A percentile compares a stretch with the other conserved stretches of the same genome.
These are phyloP conservation scores for Polyporus tsugae DNA, from an alignment of 1,284 basidiomycete species.

Conservation along the genomic window DNA sequence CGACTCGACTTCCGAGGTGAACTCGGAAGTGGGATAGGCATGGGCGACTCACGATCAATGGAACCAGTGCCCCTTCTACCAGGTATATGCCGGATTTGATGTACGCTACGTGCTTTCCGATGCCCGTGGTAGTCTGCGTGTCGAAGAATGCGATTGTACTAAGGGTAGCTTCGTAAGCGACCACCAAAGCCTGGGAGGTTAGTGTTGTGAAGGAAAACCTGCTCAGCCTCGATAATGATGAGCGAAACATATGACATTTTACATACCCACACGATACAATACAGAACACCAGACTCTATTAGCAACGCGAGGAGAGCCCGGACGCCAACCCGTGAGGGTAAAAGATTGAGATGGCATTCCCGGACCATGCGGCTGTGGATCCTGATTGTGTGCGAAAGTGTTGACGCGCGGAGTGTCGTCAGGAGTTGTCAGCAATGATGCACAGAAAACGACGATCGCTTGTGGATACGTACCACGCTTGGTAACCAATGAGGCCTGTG, in stretches of 20 bases:
- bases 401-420: too few species aligned
- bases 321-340: background rate
- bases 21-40: background rate
- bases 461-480: background rate
- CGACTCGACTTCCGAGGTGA: background rate
- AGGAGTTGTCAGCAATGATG: background rate
- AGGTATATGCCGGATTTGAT: background rate
- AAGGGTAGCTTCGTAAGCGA: background rate
- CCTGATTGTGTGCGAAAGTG: background rate
- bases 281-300: background rate
- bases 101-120: background rate
- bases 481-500: background rate
- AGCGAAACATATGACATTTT: background rate
- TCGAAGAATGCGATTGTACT: background rate
- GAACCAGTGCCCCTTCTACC: background rate
- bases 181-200: background rate
- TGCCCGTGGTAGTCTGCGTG: background rate
- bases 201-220: too few species aligned
- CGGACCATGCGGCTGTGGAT: background rate
- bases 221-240: too few species aligned
- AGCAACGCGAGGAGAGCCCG: background rate
- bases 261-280: background rate
- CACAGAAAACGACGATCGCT: background rate
- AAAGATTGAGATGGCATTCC: background rate
- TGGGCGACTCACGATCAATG: background rate